Percentiles rank a stretch among this genome's conserved stretches.
Conservation (phyloP, 1,139 yeast genomes). For the Yamadazyma diospyri region DNA sequence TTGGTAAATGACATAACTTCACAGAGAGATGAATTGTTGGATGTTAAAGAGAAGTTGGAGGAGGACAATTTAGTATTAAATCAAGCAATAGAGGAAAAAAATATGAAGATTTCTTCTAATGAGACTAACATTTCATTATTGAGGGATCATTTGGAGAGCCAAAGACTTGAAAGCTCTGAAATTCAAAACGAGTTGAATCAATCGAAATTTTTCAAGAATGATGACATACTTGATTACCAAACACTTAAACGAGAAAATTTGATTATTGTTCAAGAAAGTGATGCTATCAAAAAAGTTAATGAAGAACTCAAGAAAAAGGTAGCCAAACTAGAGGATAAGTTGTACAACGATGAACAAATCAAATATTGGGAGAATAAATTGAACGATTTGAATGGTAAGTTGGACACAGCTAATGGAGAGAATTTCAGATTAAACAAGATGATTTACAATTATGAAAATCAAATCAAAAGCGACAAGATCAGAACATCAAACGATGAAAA, state of each 20-base stretch:
- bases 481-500: constrained; percentile 34
- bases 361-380: constrained; percentile 45
- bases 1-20: constrained; percentile 47
- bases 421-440: constrained; percentile 31
- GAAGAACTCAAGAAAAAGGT: constrained; percentile 33
- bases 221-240: constrained; percentile 36
- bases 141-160: constrained; percentile 35
- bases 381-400: constrained; percentile 24
- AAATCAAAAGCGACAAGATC: constrained; percentile 34
- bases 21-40: constrained; percentile 49
- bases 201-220: constrained; percentile 29
- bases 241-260: constrained; percentile 36
- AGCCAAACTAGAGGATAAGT: constrained; percentile 35
- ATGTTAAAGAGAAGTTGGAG: constrained; percentile 47
- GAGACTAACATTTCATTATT: constrained; percentile 29
- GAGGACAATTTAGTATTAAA: constrained; percentile 41
- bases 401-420: constrained; percentile 30
- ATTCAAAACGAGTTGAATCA: constrained; percentile 34
- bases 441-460: constrained; percentile 30
- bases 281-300: constrained; percentile 36
- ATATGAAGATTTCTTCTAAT: constrained; percentile 29
- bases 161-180: constrained; percentile 29
- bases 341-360: constrained; percentile 44
- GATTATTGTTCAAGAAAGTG: constrained; percentile 42
- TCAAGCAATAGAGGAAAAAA: constrained; percentile 42